These are phyloP conservation scores for Kalaharituber pfeilii DNA, from an alignment of 2,329 filamentous ascomycete species.

Conservation along the genomic window DNA sequence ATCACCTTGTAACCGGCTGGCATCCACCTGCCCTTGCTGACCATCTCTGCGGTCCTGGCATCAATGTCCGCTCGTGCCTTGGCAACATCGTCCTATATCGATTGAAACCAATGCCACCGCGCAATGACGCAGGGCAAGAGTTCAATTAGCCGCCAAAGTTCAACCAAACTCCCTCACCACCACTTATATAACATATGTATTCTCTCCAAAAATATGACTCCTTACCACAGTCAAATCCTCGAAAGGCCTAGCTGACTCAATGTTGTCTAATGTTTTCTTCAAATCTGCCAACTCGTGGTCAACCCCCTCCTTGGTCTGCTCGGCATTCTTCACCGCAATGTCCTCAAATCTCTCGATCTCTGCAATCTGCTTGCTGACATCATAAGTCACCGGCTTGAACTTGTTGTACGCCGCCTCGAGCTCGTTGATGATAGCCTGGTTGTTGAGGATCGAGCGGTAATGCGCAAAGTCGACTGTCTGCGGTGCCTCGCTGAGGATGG, in stretches of 20 bases:
- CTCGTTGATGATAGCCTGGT: slow-evolving; percentile 86
- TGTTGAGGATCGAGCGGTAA: slow-evolving; percentile 88
- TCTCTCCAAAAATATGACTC: too few relatives aligned
- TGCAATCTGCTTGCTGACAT: slow-evolving; percentile 86
- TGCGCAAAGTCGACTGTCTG: slow-evolving; percentile 80
- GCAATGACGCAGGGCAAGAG: slow-evolving; percentile 3
- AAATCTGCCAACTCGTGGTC: slow-evolving; percentile 88
- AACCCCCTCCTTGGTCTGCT: slow-evolving; percentile 92
- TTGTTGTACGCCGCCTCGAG: slow-evolving; percentile 87
- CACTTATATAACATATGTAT: not conserved
- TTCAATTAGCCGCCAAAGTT: not conserved
- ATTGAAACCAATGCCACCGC: too few relatives aligned
- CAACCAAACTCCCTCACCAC: slow-evolving; percentile 1
- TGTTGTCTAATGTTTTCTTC: slow-evolving; percentile 89
- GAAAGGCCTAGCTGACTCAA: slow-evolving; percentile 86
- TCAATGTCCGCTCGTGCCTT: slow-evolving; percentile 91
- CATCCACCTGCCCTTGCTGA: slow-evolving; percentile 95
- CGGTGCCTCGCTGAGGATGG: slow-evolving; percentile 63
- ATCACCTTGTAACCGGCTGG: slow-evolving; percentile 97
- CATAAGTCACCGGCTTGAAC: slow-evolving; percentile 88
- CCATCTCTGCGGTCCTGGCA: slow-evolving; percentile 84
- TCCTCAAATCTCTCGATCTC: slow-evolving; percentile 95
- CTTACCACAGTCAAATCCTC: slow-evolving; percentile 96
- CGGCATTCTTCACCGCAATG: slow-evolving; percentile 88
- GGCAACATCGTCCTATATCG: slow-evolving; percentile 86